Evolutionary conservation across 2,329 filamentous ascomycete species (phyloP).

Genomic region (Rhinocladiella mackenziei): DNA sequence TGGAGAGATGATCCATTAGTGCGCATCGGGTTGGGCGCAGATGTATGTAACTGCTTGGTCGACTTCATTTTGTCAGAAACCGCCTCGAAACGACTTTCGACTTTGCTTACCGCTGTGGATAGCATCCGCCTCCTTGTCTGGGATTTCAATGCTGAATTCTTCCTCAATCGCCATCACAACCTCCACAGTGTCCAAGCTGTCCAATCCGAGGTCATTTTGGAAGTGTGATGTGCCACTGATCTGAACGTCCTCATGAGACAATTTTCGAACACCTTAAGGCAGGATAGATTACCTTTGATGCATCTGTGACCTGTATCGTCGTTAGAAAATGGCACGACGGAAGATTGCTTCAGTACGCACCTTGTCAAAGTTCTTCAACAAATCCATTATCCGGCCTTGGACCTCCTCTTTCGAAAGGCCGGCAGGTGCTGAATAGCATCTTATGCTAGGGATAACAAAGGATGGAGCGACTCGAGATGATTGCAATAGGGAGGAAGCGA

Average conservation of each 20-base stretch:
- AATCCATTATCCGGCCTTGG: conserved; percentile 83
- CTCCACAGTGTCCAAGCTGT: conserved; percentile 97
- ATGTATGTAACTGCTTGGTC: conserved; percentile 96
- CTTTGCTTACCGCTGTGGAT: conserved; percentile 80
- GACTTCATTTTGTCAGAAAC: conserved; percentile 53
- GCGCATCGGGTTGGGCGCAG: conserved; percentile 76
- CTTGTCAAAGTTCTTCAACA: conserved; percentile 97
- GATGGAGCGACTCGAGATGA: conserved; percentile 59
- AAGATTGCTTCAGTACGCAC: conserved; percentile 47
- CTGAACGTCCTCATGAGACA: conserved; percentile 49
- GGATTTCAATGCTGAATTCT: conserved; percentile 92
- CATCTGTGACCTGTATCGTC: conserved; percentile 43
- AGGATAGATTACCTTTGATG: conserved; percentile 49
- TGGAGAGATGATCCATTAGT: conserved; percentile 16
- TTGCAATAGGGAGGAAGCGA: conserved; percentile 57
- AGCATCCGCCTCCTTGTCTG: conserved; percentile 90
- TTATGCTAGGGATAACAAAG: conserved; percentile 63
- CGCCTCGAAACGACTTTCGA: not conserved
- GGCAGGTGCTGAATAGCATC: conserved; percentile 81
- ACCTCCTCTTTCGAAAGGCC: conserved; percentile 79
- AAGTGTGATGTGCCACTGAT: conserved; percentile 84
- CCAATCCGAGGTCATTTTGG: conserved; percentile 91
- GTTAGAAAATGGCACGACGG: conserved; percentile 25
- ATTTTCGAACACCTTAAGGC: conserved; percentile 3
- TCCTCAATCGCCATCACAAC: conserved; percentile 99